Evolutionary conservation across 2,329 filamentous ascomycete genomes (phyloP).

Genomic region (Emmonsiellopsis sp.): DNA sequence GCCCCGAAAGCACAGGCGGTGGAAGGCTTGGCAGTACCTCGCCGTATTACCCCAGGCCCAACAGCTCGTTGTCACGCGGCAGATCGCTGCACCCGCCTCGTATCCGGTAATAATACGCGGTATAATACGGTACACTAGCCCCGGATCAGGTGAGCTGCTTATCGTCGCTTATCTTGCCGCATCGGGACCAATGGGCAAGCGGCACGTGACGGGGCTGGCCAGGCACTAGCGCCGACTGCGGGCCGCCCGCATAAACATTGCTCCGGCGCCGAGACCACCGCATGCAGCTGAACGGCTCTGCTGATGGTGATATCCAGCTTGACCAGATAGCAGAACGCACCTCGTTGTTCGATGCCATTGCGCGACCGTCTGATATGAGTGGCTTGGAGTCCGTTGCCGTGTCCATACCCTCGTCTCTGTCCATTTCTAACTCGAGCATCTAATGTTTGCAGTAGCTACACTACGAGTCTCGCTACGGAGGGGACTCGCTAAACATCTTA

Average conservation of each 20-base stretch:
- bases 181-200: background rate
- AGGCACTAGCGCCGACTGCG: background rate
- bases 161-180: background rate
- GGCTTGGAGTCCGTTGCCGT: no score
- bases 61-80: no score
- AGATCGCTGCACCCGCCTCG: no score
- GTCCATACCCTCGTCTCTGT: no score
- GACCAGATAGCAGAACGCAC: no score
- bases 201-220: background rate
- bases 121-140: no score
- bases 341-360: no score
- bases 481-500: slow-evolving; percentile 18
- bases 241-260: background rate
- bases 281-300: background rate
- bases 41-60: no score
- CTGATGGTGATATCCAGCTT: background rate
- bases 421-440: background rate
- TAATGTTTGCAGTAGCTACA: background rate
- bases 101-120: no score
- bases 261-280: background rate
- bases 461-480: slow-evolving; percentile 2
- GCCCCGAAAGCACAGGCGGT: no score
- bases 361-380: no score
- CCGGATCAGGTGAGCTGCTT: background rate
- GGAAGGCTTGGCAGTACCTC: no score